Evolutionary conservation across 768 basidiomycete genomes (phyloP), one percentile per base, ranked within the genome.

Genomic region (Guyanaporus albipodus): DNA sequence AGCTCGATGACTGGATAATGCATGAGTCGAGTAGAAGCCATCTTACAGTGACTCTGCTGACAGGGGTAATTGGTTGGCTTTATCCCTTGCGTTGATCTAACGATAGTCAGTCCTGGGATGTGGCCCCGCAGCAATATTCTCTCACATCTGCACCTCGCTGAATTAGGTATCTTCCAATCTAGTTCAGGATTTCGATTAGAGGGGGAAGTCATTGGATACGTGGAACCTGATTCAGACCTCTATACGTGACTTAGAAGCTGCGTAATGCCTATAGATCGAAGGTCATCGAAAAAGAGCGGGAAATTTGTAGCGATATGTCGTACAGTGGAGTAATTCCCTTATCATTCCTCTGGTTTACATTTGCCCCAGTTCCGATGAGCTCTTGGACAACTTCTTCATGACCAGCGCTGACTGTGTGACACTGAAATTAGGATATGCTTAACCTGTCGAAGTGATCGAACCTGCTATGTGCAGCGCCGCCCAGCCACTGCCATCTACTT

Each of bases 31-130:
- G 32, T 7, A 11, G 4, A 42, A 22, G 21, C 9, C 5, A 26
- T 38, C 17, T 29, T 21, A 22, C 8, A 3, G 22, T 17, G 19
- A 34, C 28, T 44, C 18, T n/a, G 56, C 62, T 41, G 59, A 92
- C 84, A 99, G 75, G 45, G 96, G 91, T 36, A 83, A 73, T 70
- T 99, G 96, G 63, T 87, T 92, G 34, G 94, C 92, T 56, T 83
- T 85, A 73, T 99, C 95, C 69, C 81, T 87, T 35, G 87, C 87
- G 61, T 98, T 99, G 70, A 95, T 88, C 91, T 99, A 61, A 48
- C 58, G 29, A 55, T 41, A 44, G 56, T 63, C 62, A 68, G 57
- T 61, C 62, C 45, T 31, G 59, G 66, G 56, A 65, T 60, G 9
- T 8, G 40, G 57, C 55, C 59, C 50, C 48, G 58, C 63, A 53